Base-by-base conservation (phyloP, 73 alveolate genomes). In the Durusdinium trenchii region DNA sequence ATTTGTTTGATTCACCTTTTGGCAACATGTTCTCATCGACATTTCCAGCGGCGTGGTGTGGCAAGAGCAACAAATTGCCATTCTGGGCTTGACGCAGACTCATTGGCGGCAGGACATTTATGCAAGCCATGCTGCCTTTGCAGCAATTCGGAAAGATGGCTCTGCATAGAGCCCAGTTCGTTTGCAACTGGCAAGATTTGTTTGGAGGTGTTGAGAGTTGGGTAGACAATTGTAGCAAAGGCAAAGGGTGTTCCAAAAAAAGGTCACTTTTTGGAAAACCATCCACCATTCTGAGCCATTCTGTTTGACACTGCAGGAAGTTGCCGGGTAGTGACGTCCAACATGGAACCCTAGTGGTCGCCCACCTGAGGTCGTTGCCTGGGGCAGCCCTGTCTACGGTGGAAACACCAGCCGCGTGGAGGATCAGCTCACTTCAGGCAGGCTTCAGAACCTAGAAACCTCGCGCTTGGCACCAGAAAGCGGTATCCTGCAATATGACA, bases 341-440 rank as follows among this genome's bases (percentile, higher is more conserved):
- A 5, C 12, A 32, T 62, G 18, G 26, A 28, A 23, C 50, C 38
- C 61, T 28, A 16, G 28, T 42, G 23, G 26, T 1, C 10, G 48
- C 82, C 12, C 30, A 4, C 3, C 73, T 67, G 43, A 90, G 96
- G 96, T 90, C 47, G 40, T 90, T 16, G 46, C 96, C 52, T 90
- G 96, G 96, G 96, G 96, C 48, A 90, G 96, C 86, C 84, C 96
- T 38, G 83, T 90, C 54, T 90, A 90, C 16, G 96, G 96, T 43
- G 96, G 96, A 62, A 90, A 67, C 73, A 90, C 86, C 96, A 47
- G 87, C 73, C 52, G 96, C 18, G 96, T 90, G 36, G 86, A 90
- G 67, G 75, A 90, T 90, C 69, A 90, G 32, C 96, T 90, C 47
- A 18, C 81, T 35, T 51, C 75, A 90, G 96, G 96, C 46, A 12